Conservation (phyloP, 116 monocot species). For the Trichopus zeylanicus region DNA sequence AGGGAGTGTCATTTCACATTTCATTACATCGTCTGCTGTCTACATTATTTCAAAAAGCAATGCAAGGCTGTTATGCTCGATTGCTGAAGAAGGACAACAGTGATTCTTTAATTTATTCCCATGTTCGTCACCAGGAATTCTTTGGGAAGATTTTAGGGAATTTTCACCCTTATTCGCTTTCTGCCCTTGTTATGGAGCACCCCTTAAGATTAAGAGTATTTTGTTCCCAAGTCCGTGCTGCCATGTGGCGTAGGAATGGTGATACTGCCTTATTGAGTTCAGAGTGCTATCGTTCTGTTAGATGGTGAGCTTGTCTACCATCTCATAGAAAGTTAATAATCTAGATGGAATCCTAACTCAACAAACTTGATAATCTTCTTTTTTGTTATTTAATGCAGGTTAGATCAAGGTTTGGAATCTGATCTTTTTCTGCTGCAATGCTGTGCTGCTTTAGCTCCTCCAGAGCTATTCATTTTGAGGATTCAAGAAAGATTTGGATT, state of each 20-base stretch:
- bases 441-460: slow-evolving; percentile 94
- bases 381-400: slow-evolving; percentile 35
- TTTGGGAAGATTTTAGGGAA: slow-evolving; percentile 52
- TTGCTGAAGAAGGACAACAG: slow-evolving; percentile 2
- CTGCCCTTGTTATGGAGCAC: slow-evolving; percentile 82
- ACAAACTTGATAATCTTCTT: not conserved
- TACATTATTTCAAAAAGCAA: slow-evolving; percentile 42
- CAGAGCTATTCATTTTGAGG: slow-evolving; percentile 74
- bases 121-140: slow-evolving; percentile 23
- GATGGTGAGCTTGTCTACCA: slow-evolving; percentile 45
- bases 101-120: slow-evolving; percentile 2
- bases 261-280: slow-evolving; percentile 51
- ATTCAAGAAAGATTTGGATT: slow-evolving; percentile 91
- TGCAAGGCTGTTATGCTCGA: slow-evolving; percentile 44
- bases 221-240: slow-evolving; percentile 89
- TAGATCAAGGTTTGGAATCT: slow-evolving; percentile 63
- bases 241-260: slow-evolving; percentile 97
- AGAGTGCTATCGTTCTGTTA: slow-evolving; percentile 64
- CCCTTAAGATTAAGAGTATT: slow-evolving; percentile 82
- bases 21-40: slow-evolving; percentile 91
- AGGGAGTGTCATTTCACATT: slow-evolving; percentile 87
- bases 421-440: slow-evolving; percentile 97
- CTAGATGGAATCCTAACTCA: not conserved
- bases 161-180: slow-evolving; percentile 61
- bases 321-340: slow-evolving; percentile 1